These are phyloP conservation scores for Rosa rugosa DNA, from an alignment of 306 rosid genomes.

Conservation along the genomic window DNA sequence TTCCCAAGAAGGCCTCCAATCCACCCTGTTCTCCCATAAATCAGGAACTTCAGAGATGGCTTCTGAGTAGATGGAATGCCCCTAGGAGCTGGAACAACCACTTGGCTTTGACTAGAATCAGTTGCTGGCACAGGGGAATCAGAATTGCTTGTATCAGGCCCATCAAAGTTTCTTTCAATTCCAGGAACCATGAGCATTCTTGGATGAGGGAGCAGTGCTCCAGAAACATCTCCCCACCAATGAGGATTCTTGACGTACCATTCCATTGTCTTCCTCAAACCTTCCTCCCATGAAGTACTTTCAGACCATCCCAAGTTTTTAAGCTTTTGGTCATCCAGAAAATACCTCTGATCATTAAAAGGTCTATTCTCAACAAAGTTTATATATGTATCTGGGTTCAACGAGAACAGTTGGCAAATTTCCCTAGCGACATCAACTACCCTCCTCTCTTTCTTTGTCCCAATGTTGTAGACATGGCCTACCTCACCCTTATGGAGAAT, in stretches of 20 bases:
- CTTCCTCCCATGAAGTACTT: conserved; percentile 55
- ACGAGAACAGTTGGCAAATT: conserved; percentile 45
- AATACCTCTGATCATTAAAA: conserved; percentile 60
- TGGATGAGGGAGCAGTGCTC: conserved; percentile 64
- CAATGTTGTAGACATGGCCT: conserved; percentile 65
- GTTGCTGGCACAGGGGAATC: conserved; percentile 7
- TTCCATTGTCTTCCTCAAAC: conserved; percentile 50
- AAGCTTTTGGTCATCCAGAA: conserved; percentile 53
- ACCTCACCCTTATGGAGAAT: conserved; percentile 59
- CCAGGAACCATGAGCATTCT: conserved; percentile 59
- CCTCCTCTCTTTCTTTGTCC: conserved; percentile 57
- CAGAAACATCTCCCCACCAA: conserved; percentile 74
- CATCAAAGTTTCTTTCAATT: conserved; percentile 37
- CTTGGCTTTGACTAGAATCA: conserved; percentile 21
- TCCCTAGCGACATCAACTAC: conserved; percentile 61
- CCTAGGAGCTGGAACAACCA: conserved; percentile 32
- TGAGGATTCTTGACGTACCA: conserved; percentile 54
- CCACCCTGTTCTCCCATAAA: conserved; percentile 58
- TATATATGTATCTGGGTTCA: conserved; percentile 38
- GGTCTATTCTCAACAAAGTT: conserved; percentile 57
- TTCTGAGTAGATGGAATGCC: conserved; percentile 26
- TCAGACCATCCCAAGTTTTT: conserved; percentile 55
- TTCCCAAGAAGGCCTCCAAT: conserved; percentile 54
- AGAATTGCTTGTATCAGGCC: conserved; percentile 18
- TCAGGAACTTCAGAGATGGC: conserved; percentile 45